These are phyloP conservation scores for Colletotrichum viniferum DNA, from an alignment of 2,329 filamentous ascomycete genomes.

Conservation along the genomic window DNA sequence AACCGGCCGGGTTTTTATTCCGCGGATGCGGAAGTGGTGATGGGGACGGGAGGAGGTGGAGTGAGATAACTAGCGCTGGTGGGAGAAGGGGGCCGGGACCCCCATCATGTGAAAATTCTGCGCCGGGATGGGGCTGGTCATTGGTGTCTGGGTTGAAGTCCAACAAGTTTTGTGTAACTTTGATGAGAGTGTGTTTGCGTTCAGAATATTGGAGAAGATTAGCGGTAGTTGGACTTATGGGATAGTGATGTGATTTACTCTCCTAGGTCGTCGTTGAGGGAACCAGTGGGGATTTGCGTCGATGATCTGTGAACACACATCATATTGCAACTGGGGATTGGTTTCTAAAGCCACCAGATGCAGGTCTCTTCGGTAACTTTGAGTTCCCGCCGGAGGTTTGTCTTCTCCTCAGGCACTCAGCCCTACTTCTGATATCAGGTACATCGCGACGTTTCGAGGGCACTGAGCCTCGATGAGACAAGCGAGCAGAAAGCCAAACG, in stretches of 20 bases:
- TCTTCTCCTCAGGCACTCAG: not conserved
- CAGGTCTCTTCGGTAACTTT: not conserved
- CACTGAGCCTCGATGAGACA: not conserved
- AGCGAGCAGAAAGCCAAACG: not conserved
- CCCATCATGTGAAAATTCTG: not conserved
- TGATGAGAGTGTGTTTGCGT: not conserved
- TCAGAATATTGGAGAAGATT: not conserved
- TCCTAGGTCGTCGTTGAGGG: too few relatives aligned
- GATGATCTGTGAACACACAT: not conserved
- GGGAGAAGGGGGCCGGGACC: not conserved
- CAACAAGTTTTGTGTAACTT: not conserved
- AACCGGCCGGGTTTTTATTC: conserved; percentile 19
- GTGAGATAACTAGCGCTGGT: not conserved
- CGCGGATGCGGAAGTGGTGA: not conserved
- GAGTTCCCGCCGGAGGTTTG: not conserved
- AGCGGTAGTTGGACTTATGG: not conserved
- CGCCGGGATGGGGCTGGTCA: not conserved
- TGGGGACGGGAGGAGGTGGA: not conserved
- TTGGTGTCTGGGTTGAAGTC: not conserved
- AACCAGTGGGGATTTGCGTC: not conserved
- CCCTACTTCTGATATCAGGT: not conserved
- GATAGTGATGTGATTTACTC: not conserved
- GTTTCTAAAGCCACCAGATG: not conserved
- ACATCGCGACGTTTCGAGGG: not conserved
- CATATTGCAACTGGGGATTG: not conserved